Evolutionary conservation across 805 yeast species (phyloP).

Genomic region (Saitoella complicata): DNA sequence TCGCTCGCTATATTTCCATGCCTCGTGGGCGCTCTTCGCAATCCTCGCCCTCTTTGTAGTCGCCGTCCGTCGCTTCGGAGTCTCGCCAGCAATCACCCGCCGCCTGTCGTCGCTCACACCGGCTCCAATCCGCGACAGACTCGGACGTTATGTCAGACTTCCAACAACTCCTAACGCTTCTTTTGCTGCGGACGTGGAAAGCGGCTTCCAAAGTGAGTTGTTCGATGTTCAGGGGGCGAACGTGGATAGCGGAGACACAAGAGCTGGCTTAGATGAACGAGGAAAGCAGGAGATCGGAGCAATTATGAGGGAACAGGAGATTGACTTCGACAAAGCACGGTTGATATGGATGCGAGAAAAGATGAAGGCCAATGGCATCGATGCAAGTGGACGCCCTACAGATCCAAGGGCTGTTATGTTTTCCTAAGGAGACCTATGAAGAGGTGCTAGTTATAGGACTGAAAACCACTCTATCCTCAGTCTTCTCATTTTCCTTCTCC

Average conservation of each 20-base stretch:
- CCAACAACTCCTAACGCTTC: not conserved
- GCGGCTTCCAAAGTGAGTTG: not conserved
- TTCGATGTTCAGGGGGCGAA: not conserved
- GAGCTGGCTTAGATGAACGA: conserved; percentile 1
- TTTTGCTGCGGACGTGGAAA: not conserved
- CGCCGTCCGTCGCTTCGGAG: too few species aligned
- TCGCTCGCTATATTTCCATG: too few species aligned
- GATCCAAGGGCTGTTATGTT: conserved; percentile 1
- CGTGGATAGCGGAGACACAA: not conserved
- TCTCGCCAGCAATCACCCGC: too few species aligned
- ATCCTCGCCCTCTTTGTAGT: too few species aligned
- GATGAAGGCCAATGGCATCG: not conserved
- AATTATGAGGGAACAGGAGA: not conserved
- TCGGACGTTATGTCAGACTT: too few species aligned
- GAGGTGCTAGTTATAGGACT: conserved; percentile 13
- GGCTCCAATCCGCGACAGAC: too few species aligned
- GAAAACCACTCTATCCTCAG: too few species aligned
- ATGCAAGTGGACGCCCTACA: not conserved
- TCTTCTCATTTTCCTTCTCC: too few species aligned
- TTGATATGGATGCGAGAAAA: not conserved
- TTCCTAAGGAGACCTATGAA: conserved; percentile 13
- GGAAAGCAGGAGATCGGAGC: not conserved
- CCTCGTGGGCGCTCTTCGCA: too few species aligned
- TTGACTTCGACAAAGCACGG: not conserved
- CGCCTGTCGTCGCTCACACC: too few species aligned